Evolutionary conservation across 306 rosid genomes (phyloP).

Genomic region (Lathyrus aphaca): DNA sequence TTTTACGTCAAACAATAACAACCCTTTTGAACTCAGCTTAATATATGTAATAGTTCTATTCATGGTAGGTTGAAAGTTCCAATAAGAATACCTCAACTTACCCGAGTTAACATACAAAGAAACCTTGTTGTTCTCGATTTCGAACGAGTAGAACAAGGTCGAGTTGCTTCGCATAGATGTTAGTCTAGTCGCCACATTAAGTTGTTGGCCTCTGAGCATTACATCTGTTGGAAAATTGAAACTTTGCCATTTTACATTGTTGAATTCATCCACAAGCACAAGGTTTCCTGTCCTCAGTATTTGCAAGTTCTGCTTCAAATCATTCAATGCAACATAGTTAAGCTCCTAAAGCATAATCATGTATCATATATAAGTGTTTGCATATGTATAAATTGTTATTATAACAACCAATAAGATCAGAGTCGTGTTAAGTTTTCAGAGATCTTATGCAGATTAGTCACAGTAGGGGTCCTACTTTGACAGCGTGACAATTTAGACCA

Average conservation of each 20-base stretch:
- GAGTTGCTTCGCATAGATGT: slow-evolving; percentile 66
- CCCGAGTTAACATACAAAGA: slow-evolving; percentile 64
- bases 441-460: no score
- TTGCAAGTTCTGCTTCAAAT: slow-evolving; percentile 62
- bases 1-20: slow-evolving; percentile 55
- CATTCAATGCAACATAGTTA: slow-evolving; percentile 27
- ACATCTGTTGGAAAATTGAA: slow-evolving; percentile 91
- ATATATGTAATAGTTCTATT: slow-evolving; percentile 65
- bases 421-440: no score
- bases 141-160: slow-evolving; percentile 62
- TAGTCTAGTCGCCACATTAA: slow-evolving; percentile 73
- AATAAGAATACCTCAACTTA: slow-evolving; percentile 70
- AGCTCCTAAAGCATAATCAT: neutral
- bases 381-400: neutral
- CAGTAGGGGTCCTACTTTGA: no score
- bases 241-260: slow-evolving; percentile 82
- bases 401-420: neutral
- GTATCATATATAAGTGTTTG: neutral
- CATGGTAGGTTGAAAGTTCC: slow-evolving; percentile 83
- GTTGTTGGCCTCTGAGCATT: slow-evolving; percentile 83
- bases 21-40: slow-evolving; percentile 60
- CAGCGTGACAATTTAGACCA: no score
- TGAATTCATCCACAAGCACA: slow-evolving; percentile 62
- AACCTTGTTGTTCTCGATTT: slow-evolving; percentile 64
- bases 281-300: slow-evolving; percentile 67